Evolutionary conservation across 306 rosid genomes (phyloP).

Genomic region (Mucuna pruriens): DNA sequence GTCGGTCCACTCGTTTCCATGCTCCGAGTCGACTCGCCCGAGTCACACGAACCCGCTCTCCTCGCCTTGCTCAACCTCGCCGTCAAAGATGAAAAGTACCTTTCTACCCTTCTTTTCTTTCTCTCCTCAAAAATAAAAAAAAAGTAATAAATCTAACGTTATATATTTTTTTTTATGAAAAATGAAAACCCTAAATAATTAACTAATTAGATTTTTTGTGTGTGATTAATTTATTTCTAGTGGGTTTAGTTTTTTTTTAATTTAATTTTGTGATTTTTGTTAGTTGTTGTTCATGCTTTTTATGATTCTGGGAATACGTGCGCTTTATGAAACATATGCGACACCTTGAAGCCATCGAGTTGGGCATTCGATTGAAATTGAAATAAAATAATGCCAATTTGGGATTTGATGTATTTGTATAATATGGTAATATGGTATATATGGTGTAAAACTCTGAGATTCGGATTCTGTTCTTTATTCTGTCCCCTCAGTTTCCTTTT

Average conservation of each 20-base stretch:
- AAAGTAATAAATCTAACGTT: not conserved
- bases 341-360: conserved; percentile 41
- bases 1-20: conserved; percentile 70
- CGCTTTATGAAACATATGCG: conserved; percentile 23
- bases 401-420: conserved; percentile 19
- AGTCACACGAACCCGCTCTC: conserved; percentile 72
- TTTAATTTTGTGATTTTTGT: not conserved
- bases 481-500: not conserved
- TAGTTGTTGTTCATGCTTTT: conserved; percentile 30
- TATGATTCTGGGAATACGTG: conserved; percentile 34
- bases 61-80: conserved; percentile 97
- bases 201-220: not conserved
- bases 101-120: not conserved
- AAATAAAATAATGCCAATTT: conserved; percentile 38
- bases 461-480: conserved; percentile 25
- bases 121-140: not conserved
- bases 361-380: conserved; percentile 31
- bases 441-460: conserved; percentile 17
- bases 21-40: conserved; percentile 69
- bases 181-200: not conserved
- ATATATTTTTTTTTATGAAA: not conserved
- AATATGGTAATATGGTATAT: not conserved
- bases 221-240: conserved; percentile 4
- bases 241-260: not conserved
- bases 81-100: conserved; percentile 89